Evolutionary conservation across 1,139 yeast genomes (phyloP).

Genomic region (Keqinozyma sinolaborantium): DNA sequence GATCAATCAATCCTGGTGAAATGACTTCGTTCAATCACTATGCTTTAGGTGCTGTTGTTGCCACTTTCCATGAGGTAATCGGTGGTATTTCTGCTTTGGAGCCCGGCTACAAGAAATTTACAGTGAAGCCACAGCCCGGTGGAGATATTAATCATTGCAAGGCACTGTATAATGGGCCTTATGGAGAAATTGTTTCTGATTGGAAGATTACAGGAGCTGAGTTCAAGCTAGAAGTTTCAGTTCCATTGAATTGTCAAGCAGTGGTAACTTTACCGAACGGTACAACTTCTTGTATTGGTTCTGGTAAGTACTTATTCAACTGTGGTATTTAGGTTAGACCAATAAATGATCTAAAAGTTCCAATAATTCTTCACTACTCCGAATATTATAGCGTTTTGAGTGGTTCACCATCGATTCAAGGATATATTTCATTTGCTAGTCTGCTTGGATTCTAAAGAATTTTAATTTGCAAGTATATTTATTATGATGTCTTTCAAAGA

Average conservation of each 20-base stretch:
- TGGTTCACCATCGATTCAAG: too few species aligned
- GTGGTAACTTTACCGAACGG: slow-evolving; percentile 3
- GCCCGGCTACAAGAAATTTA: slow-evolving; percentile 16
- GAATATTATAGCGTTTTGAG: too few species aligned
- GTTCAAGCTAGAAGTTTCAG: slow-evolving; percentile 1
- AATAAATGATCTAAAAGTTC: too few species aligned
- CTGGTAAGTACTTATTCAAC: slow-evolving; percentile 7
- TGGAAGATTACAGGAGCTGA: slow-evolving; percentile 1
- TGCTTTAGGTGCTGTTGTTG: slow-evolving; percentile 17
- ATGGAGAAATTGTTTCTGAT: slow-evolving; percentile 1
- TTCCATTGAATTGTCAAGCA: slow-evolving; percentile 2
- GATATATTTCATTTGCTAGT: too few species aligned
- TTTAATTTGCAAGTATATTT: too few species aligned
- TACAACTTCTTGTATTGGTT: slow-evolving; percentile 1
- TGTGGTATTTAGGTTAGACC: too few species aligned
- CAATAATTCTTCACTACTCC: too few species aligned
- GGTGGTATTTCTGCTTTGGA: slow-evolving; percentile 11
- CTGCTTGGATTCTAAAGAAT: too few species aligned
- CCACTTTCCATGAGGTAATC: slow-evolving; percentile 13
- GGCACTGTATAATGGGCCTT: too few species aligned
- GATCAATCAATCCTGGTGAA: slow-evolving; percentile 16
- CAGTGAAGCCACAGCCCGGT: too few species aligned
- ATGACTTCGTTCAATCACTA: slow-evolving; percentile 21
- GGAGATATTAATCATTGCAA: too few species aligned
- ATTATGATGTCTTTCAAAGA: too few species aligned